Base-by-base conservation (phyloP, 2,329 filamentous ascomycete species). In the Talaromyces sp. region DNA sequence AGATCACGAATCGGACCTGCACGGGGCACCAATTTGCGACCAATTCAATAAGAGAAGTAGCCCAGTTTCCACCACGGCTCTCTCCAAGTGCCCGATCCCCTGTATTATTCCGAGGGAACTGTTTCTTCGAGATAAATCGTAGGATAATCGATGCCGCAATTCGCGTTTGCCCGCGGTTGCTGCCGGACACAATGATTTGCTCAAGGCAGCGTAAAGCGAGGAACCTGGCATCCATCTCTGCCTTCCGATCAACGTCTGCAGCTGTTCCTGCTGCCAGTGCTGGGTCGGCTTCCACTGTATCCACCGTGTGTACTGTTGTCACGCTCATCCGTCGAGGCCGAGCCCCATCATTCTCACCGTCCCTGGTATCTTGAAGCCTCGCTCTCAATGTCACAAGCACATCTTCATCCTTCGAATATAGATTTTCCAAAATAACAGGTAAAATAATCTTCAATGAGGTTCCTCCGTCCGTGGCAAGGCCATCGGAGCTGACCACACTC, bases 1-100 rank as follows among this genome's bases (percentile, higher is more conserved):
- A 80, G 51, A 97, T 94, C 35, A 93, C 85, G 75, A 96, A 97
- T 49, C 94, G 88, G 67, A 96, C 91, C 70, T 97, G 93, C 1
- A 97, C 92, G 0, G 94, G 91, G 0, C 91, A 88, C 91, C 92
- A 97, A 53, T 86, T 84, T 14, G 91, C 86, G 48, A 93, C 82
- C 56, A 92, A 82, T 64, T 88, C 85, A 69, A 95, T 90, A 46
- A 97, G 80, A 52, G 86, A 87, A 22, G 91, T 88, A 1, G 91
- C 87, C 93, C 93, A 97, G 45, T 84, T 88, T 40, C 78, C 76
- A 37, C 13, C 62, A 82, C 80, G 39, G 73, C 11, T 71, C 37
- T 76, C 73, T 9, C 69, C 76, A 20, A 73, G 69, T 13, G 71
- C 63, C 50, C 80, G 70, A 20, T 74, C 70, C 35, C 71, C 8